Conservation (phyloP, 805 yeast species). For the Scheffersomyces spartinae region DNA sequence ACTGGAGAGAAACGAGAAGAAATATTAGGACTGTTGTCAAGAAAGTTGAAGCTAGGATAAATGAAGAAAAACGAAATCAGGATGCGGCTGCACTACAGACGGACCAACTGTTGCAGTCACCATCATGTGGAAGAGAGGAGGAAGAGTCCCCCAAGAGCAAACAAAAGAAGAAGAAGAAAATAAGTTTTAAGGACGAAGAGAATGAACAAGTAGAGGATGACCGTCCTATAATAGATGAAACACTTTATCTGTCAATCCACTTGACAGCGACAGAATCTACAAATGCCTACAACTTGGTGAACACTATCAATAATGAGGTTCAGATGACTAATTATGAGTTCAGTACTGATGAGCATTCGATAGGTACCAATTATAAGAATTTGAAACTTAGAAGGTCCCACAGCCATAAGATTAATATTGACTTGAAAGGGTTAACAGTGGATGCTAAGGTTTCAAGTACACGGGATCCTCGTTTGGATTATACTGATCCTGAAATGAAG, state of each 20-base stretch:
- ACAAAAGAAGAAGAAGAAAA: not conserved
- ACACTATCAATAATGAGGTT: constrained; percentile 40
- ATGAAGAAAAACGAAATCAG: constrained; percentile 13
- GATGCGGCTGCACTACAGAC: too few species aligned
- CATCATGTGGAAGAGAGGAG: constrained; percentile 1
- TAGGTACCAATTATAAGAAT: constrained; percentile 20
- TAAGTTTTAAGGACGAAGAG: constrained; percentile 2
- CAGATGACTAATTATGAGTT: constrained; percentile 12
- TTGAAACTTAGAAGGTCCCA: constrained; percentile 56
- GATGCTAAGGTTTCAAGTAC: constrained; percentile 33
- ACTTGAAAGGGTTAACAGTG: constrained; percentile 41
- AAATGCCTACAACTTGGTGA: constrained; percentile 35
- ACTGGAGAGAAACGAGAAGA: constrained; percentile 71
- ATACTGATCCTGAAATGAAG: constrained; percentile 17
- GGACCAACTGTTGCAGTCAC: too few species aligned
- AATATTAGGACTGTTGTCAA: constrained; percentile 56
- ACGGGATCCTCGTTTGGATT: constrained; percentile 32
- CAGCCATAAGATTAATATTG: constrained; percentile 46
- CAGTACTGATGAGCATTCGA: constrained; percentile 1
- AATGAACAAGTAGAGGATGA: constrained; percentile 6
- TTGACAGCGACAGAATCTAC: constrained; percentile 43
- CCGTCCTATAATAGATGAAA: constrained; percentile 37
- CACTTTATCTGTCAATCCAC: constrained; percentile 71
- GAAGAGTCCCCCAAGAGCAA: not conserved
- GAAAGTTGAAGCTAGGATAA: constrained; percentile 42